These are phyloP conservation scores for Camellia granthamiana DNA, from an alignment of 148 eudicot genomes.

Conservation along the genomic window DNA sequence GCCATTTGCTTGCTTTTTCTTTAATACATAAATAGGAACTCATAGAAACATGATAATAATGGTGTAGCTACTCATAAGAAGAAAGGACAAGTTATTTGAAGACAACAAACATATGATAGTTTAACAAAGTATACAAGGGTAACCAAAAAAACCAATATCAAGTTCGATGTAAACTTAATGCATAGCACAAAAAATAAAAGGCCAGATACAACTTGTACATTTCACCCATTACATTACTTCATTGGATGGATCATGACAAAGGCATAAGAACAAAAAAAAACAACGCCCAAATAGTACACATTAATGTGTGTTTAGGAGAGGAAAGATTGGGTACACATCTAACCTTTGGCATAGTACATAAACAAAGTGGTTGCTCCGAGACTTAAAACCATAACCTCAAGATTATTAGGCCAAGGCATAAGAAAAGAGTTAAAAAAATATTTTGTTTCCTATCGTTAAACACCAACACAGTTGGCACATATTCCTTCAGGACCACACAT, in stretches of 20 bases:
- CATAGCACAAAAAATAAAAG: neutral
- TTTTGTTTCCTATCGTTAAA: neutral
- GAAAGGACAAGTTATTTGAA: neutral
- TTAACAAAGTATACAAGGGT: neutral
- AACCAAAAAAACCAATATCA: neutral
- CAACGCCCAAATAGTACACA: neutral
- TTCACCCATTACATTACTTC: neutral
- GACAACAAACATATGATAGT: neutral
- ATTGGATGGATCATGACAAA: constrained; percentile 1
- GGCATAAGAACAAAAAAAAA: constrained; percentile 1
- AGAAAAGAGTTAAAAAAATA: too few relatives aligned
- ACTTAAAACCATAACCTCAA: too few relatives aligned
- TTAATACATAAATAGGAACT: neutral
- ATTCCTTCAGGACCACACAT: neutral
- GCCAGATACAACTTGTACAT: neutral
- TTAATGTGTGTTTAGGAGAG: too few relatives aligned
- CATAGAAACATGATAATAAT: neutral
- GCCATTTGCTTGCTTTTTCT: neutral
- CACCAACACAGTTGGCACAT: neutral
- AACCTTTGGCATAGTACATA: too few relatives aligned
- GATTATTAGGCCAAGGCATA: too few relatives aligned
- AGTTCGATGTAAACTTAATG: neutral
- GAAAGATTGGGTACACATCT: too few relatives aligned
- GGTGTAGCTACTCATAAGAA: neutral
- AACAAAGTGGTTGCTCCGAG: too few relatives aligned